Conservation (phyloP, 495 filamentous ascomycete species). For the Neohortaea acidophila region DNA sequence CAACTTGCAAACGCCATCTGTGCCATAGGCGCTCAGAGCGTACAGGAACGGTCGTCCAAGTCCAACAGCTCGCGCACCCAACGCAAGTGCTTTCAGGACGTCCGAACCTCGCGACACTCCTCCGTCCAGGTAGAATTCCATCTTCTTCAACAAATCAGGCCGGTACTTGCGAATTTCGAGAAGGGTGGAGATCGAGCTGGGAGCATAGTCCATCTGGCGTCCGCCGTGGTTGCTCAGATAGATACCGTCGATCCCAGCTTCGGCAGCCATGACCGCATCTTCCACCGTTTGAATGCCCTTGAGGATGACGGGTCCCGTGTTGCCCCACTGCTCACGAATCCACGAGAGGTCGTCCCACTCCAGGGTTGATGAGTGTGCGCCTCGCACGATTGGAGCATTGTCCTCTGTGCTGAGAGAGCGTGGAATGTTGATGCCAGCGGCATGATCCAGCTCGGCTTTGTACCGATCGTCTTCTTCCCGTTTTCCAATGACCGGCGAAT, state of each 20-base stretch:
- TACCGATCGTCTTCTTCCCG: conserved; percentile 21
- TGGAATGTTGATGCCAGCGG: conserved; percentile 44
- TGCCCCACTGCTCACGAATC: conserved; percentile 28
- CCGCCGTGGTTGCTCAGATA: conserved; percentile 55
- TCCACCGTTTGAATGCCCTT: conserved; percentile 50
- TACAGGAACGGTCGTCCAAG: conserved; percentile 18
- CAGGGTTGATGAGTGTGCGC: conserved; percentile 42
- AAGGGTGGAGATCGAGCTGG: conserved; percentile 35
- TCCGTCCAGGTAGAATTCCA: conserved; percentile 51
- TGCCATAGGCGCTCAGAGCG: conserved; percentile 9
- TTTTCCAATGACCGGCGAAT: conserved; percentile 23
- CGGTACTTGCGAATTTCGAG: conserved; percentile 46
- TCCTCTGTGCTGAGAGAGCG: conserved; percentile 51
- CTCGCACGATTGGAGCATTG: conserved; percentile 57
- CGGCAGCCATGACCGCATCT: conserved; percentile 42
- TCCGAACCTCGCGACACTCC: conserved; percentile 17
- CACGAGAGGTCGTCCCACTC: conserved; percentile 31
- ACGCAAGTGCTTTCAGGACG: conserved; percentile 16
- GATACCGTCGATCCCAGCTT: conserved; percentile 44
- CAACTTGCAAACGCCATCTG: conserved; percentile 10
- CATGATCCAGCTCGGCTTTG: conserved; percentile 35
- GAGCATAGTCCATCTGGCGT: conserved; percentile 39
- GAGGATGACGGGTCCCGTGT: conserved; percentile 36
- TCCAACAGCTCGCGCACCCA: conserved; percentile 18
- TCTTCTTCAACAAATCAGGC: conserved; percentile 40